phyloP scores from a whole-genome alignment of 768 basidiomycete species.

The Crassisporium funariophilum region DNA sequence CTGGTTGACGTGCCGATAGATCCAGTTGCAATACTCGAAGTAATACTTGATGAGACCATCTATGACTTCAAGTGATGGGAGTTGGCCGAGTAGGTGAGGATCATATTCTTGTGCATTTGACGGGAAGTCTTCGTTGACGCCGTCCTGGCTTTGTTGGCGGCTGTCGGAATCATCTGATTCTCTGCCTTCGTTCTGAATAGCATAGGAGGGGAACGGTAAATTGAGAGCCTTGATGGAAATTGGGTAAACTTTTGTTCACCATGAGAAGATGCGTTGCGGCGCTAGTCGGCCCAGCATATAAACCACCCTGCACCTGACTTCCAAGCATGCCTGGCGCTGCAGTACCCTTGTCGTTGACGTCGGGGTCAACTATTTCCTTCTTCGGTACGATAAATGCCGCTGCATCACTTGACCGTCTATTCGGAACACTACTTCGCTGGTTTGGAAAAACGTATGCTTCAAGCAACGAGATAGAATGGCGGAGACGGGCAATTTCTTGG shows the following conservation, averaged over 20 bases:
- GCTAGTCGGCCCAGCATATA: constrained; percentile 82
- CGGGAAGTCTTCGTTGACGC: constrained; percentile 43
- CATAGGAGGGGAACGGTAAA: constrained; percentile 13
- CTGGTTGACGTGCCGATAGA: constrained; percentile 78
- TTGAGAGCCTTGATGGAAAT: constrained; percentile 10
- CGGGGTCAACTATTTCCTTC: constrained; percentile 53
- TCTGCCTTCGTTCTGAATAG: constrained; percentile 42
- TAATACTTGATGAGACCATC: constrained; percentile 76
- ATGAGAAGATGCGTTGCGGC: constrained; percentile 68
- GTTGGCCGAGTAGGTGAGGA: constrained; percentile 65
- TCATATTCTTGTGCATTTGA: constrained; percentile 60
- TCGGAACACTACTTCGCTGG: constrained; percentile 35
- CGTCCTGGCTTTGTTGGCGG: constrained; percentile 57
- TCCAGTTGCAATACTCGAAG: constrained; percentile 88
- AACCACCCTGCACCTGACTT: constrained; percentile 62
- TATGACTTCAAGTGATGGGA: constrained; percentile 68
- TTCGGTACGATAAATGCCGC: constrained; percentile 45
- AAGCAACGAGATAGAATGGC: constrained; percentile 68
- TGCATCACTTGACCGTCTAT: constrained; percentile 40
- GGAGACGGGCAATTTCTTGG: constrained; percentile 66
- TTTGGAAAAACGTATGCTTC: constrained; percentile 59
- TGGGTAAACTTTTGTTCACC: constrained; percentile 37
- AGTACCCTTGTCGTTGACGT: constrained; percentile 46
- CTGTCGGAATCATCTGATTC: constrained; percentile 57
- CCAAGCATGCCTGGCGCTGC: constrained; percentile 68